Evolutionary conservation across 169 alveolate genomes (phyloP), one percentile per base, ranked within the genome.

Genomic region (Eimeria nieschulzi): DNA sequence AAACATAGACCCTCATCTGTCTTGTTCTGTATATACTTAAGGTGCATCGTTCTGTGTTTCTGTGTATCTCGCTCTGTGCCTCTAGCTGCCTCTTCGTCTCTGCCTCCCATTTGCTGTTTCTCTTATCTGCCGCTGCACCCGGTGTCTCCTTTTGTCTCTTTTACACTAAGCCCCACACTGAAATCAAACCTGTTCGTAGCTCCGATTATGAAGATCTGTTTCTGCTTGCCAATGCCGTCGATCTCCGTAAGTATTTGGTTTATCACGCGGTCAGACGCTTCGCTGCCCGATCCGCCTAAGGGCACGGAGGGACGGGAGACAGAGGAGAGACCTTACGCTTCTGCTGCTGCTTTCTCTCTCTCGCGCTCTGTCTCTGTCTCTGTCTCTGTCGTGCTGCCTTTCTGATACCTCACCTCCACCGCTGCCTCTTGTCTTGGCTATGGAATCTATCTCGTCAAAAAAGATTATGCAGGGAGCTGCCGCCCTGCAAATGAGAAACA

Each of bases 381-480:
- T 33, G 46, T 3, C 46, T 33, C 46, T 33, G 46, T 33, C 46
- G 46, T 33, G 46, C 0, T 33, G 46, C 46, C 46, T 1, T 33
- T 33, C 46, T 3, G 46, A 33, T 33, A 33, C 5, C 66, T 59
- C 6, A 59, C 66, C 53, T 9, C 46, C 79, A 25, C 96, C 95
- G 46, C 95, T 90, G 71, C 99, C 98, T 91, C 99, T 94, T 66
- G 94, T 94, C 90, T 94, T 94, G 6, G 97, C 99, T 83, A 99
- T 97, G 7, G 99, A 98, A 95, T 99, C 99, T 39, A 99, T 98
- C 95, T 99, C 99, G 93, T 99, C 99, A 87, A 97, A 97, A 94
- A 97, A 97, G n/a, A 97, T 94, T 13, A 97, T 95, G 87, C 98
- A 96, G 2, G 99, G 99, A 51, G 99, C 97, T 51, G 98, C 97